Conservation (phyloP, 768 basidiomycete species). For the Termitomyces sp. region DNA sequence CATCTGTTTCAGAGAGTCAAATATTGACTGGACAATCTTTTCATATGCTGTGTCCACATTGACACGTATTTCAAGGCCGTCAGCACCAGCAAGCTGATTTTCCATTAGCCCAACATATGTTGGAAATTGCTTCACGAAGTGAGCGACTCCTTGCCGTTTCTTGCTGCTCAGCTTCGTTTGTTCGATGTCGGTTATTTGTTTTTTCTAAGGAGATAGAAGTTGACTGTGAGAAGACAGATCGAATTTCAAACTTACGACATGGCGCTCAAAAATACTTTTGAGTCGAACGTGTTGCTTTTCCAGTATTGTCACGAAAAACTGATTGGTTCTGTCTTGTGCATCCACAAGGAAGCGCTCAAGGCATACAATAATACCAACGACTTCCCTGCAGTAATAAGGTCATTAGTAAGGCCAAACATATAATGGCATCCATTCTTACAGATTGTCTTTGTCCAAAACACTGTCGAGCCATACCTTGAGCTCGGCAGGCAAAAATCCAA, state of each 20-base stretch:
- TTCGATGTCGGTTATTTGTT: conserved; percentile 85
- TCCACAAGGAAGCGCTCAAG: conserved; percentile 75
- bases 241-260: conserved; percentile 44
- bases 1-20: conserved; percentile 91
- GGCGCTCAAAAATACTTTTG: conserved; percentile 71
- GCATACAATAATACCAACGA: conserved; percentile 75
- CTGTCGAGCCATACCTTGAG: conserved; percentile 81
- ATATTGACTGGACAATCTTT: conserved; percentile 84
- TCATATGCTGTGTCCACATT: conserved; percentile 83
- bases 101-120: conserved; percentile 82
- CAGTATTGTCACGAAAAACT: conserved; percentile 64
- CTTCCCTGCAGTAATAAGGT: conserved; percentile 48
- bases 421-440: conserved; percentile 41
- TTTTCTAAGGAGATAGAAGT: conserved; percentile 42
- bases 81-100: conserved; percentile 72
- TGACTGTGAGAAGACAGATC: background rate
- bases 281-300: conserved; percentile 81
- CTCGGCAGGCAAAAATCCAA: conserved; percentile 85
- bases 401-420: background rate
- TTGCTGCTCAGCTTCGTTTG: conserved; percentile 88
- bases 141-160: conserved; percentile 88
- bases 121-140: conserved; percentile 92
- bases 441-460: conserved; percentile 65
- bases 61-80: conserved; percentile 70
- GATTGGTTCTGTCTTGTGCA: conserved; percentile 74